Evolutionary conservation across 108 stramenopile genomes (phyloP).

Genomic region (Seminavis robusta): DNA sequence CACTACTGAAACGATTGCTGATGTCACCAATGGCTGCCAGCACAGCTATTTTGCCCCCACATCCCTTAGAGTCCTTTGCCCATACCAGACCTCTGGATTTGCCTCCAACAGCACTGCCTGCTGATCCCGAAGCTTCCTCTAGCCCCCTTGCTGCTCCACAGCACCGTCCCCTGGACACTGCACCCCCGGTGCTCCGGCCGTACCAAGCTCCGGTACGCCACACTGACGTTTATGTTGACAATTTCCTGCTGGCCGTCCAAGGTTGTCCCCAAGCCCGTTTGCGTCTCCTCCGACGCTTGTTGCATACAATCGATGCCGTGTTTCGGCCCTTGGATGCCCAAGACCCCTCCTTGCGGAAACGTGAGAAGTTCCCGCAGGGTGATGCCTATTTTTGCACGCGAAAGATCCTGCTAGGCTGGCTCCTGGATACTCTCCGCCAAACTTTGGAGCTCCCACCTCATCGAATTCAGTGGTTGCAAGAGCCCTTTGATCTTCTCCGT

Average conservation of each 20-base stretch:
- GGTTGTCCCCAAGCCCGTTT: not conserved
- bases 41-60: too few relatives aligned
- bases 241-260: conserved; percentile 25
- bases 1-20: conserved; percentile 27
- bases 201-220: not conserved
- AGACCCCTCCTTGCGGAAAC: not conserved
- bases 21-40: conserved; percentile 30
- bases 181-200: too few relatives aligned
- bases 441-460: conserved; percentile 26
- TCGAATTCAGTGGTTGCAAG: conserved; percentile 9
- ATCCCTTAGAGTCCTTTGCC: too few relatives aligned
- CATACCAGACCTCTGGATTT: too few relatives aligned
- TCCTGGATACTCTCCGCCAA: conserved; percentile 10
- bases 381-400: conserved; percentile 22
- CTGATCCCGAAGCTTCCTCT: too few relatives aligned
- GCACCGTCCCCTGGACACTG: too few relatives aligned
- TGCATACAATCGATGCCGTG: conserved; percentile 13
- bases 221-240: conserved; percentile 39
- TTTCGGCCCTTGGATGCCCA: not conserved
- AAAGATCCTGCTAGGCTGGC: conserved; percentile 32
- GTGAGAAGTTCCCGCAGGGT: conserved; percentile 7
- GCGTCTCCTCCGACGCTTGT: conserved; percentile 4
- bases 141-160: too few relatives aligned
- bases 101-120: too few relatives aligned
- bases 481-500: conserved; percentile 1